Percentiles rank a stretch among this genome's conserved stretches.
phyloP scores from a whole-genome alignment of 352 stramenopile genomes.

The Globisporangium rhizosaccharum region DNA sequence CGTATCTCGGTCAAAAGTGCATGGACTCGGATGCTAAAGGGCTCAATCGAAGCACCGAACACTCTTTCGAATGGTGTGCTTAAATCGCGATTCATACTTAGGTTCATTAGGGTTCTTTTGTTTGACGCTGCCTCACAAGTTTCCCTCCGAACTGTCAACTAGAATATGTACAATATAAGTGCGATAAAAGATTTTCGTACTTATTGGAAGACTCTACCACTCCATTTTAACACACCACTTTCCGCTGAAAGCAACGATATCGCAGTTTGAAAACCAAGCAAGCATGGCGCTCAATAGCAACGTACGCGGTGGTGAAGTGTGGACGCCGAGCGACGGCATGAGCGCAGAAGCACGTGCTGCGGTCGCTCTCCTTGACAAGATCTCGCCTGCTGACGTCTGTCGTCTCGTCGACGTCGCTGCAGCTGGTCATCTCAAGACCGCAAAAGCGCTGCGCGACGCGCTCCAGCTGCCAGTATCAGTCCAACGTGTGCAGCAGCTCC shows the following conservation, averaged over 20 bases:
- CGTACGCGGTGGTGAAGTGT: too few relatives aligned
- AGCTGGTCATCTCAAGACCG: slow-evolving; percentile 5
- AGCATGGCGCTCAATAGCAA: too few relatives aligned
- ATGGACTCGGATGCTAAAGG: background rate
- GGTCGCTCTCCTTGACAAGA: background rate
- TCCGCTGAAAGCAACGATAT: too few relatives aligned
- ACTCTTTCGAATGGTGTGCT: background rate
- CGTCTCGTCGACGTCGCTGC: slow-evolving; percentile 1
- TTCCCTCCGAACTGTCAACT: too few relatives aligned
- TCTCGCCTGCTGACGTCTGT: slow-evolving; percentile 2
- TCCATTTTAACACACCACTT: too few relatives aligned
- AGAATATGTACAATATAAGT: too few relatives aligned
- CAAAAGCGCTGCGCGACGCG: slow-evolving; percentile 12
- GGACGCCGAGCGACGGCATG: too few relatives aligned
- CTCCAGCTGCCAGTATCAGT: slow-evolving; percentile 5
- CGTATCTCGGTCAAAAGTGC: background rate
- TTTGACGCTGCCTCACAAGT: background rate
- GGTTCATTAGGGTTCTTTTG: background rate
- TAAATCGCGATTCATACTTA: background rate
- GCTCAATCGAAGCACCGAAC: background rate
- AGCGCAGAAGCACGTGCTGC: background rate
- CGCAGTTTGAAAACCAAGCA: too few relatives aligned
- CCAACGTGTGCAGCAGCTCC: slow-evolving; percentile 7
- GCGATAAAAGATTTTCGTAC: too few relatives aligned
- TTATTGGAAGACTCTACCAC: too few relatives aligned